Evolutionary conservation across 2,329 filamentous ascomycete species (phyloP).

Genomic region (Cercospora sp.): DNA sequence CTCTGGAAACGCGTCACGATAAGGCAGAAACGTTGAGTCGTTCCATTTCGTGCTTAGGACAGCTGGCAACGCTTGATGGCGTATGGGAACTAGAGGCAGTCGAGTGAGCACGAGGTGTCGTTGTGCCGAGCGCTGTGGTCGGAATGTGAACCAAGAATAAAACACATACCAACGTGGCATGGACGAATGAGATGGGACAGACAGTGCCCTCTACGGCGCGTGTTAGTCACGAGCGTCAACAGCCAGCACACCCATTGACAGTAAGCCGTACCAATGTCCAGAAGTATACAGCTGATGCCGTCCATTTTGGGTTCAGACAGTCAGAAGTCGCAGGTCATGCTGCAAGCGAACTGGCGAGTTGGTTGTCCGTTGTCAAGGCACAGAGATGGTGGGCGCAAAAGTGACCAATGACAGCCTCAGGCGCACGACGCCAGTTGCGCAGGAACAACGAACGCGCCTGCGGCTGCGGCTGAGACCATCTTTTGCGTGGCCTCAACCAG

Average conservation of each 20-base stretch:
- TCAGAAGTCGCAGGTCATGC: no score
- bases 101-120: conserved; percentile 4
- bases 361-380: no score
- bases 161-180: conserved; percentile 72
- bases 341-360: no score
- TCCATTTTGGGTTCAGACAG: conserved; percentile 23
- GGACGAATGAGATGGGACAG: conserved; percentile 81
- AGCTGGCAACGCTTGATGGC: conserved; percentile 66
- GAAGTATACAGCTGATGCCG: conserved; percentile 38
- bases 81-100: conserved; percentile 66
- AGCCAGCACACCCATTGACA: neutral
- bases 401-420: neutral
- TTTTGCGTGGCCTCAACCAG: conserved; percentile 4
- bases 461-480: neutral
- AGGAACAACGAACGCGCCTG: neutral
- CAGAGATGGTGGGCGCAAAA: no score
- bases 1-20: conserved; percentile 70
- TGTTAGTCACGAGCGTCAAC: conserved; percentile 16
- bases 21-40: conserved; percentile 62
- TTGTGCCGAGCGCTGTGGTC: conserved; percentile 18
- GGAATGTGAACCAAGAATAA: neutral
- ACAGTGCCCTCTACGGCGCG: conserved; percentile 69
- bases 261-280: conserved; percentile 41
- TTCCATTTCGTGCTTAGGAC: conserved; percentile 69
- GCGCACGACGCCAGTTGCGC: neutral